Conservation (phyloP, 2,329 filamentous ascomycete species). For the Shiraia sp. region DNA sequence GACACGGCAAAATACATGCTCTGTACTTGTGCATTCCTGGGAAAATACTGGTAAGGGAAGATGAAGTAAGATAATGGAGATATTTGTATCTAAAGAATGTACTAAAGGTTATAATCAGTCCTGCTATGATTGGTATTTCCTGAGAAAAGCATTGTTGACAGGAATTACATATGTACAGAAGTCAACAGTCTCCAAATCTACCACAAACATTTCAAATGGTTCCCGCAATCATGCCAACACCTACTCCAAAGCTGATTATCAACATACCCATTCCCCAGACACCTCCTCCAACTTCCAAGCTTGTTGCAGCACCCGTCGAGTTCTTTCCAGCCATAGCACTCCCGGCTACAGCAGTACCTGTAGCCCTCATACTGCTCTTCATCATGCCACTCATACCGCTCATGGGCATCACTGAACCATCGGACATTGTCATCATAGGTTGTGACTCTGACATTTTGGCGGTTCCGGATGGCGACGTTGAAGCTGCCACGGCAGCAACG, state of each 20-base stretch:
- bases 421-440: conserved; percentile 45
- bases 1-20: too few relatives aligned
- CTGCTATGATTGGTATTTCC: too few relatives aligned
- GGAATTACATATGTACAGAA: background rate
- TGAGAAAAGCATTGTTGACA: too few relatives aligned
- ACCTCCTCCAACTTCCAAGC: conserved; percentile 9
- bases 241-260: conserved; percentile 21
- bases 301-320: conserved; percentile 13
- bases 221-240: conserved; percentile 14
- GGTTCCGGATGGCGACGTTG: conserved; percentile 1
- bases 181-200: background rate
- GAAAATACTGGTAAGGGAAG: too few relatives aligned
- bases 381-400: conserved; percentile 20
- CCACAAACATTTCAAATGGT: conserved; percentile 3
- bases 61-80: too few relatives aligned
- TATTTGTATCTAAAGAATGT: too few relatives aligned
- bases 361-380: too few relatives aligned
- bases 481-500: conserved; percentile 15
- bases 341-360: background rate
- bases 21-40: too few relatives aligned
- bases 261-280: conserved; percentile 12
- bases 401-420: conserved; percentile 21
- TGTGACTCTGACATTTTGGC: too few relatives aligned
- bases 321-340: conserved; percentile 32
- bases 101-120: too few relatives aligned